Base-by-base conservation (phyloP, 1,284 basidiomycete genomes). In the Trichosporon sp. region DNA sequence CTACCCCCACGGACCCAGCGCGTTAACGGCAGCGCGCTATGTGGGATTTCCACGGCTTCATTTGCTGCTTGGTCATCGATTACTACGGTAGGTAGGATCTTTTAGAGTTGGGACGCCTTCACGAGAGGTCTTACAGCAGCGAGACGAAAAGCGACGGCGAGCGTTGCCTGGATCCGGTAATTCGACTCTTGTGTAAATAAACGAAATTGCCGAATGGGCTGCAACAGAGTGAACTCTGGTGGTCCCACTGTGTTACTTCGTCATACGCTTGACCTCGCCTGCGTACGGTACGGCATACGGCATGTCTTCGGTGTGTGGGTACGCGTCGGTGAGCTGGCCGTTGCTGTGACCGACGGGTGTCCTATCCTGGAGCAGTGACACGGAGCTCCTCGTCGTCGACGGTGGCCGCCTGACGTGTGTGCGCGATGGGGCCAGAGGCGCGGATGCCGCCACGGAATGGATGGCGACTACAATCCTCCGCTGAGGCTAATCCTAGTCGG, bases 381-480 rank as follows among this genome's bases (percentile, higher is more conserved):
- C 9, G 21, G 47, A 25, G 47, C 47, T 44, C 15, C 42, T 51
- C 47, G 47, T 51, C 21, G 47, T 51, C 21, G 23, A 51, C 21
- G 6, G 23, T 25, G 9, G 23, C n/a, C 47, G 11, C 11, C 47
- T n/a, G 18, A 42, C 6, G 38, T 18, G 12, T 42, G 38, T 15
- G 47, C n/a, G 15, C 21, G 47, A 51, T 51, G 47, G 47, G 47
- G 6, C 23, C 47, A 51, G 13, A 11, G 18, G 47, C 23, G 47
- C 47, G 47, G 47, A 51, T 51, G 47, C 38, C 18, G n/a, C 18
- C n/a, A 18, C 4, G 29, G 56, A 60, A 60, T 31, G 56, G 56
- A 60, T 60, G 56, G 56, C 56, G 56, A 60, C 56, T 29, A 60
- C 56, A 31, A 31, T 60, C 56, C 27, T n/a, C 31, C 27, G 56